Evolutionary conservation across 2,329 filamentous ascomycete genomes (phyloP).

Genomic region (Xylaria sp.): DNA sequence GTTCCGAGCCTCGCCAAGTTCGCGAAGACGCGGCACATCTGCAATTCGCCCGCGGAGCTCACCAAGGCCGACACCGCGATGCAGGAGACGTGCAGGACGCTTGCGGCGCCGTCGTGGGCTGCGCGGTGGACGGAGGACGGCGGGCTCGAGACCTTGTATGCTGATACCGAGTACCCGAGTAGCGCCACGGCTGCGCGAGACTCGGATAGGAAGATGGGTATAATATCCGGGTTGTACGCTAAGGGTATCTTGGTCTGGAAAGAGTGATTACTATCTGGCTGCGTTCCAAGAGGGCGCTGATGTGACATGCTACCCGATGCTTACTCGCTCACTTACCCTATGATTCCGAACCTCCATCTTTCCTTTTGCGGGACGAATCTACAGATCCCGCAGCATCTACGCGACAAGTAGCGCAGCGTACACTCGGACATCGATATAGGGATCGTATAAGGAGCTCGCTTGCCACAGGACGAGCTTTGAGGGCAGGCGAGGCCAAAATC

Average conservation of each 20-base stretch:
- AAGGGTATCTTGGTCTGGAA: slow-evolving; percentile 50
- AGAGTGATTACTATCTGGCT: slow-evolving; percentile 23
- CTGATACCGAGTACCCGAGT: slow-evolving; percentile 50
- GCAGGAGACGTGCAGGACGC: slow-evolving; percentile 40
- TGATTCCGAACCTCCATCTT: neutral
- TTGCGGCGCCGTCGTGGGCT: slow-evolving; percentile 45
- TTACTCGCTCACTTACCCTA: neutral
- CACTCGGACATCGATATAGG: neutral
- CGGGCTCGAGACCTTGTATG: slow-evolving; percentile 51
- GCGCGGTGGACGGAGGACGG: slow-evolving; percentile 51
- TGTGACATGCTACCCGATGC: neutral
- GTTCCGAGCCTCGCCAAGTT: slow-evolving; percentile 50
- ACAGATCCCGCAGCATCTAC: neutral
- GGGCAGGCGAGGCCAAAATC: neutral
- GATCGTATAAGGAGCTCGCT: neutral
- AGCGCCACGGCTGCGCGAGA: slow-evolving; percentile 52
- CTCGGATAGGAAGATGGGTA: slow-evolving; percentile 47
- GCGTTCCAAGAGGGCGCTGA: neutral
- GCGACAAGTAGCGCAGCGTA: too few relatives aligned
- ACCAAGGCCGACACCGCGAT: slow-evolving; percentile 40
- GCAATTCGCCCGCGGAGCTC: slow-evolving; percentile 47
- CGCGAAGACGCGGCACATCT: slow-evolving; percentile 49
- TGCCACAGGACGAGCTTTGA: neutral
- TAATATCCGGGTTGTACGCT: slow-evolving; percentile 54
- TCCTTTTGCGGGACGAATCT: neutral